phyloP scores from a whole-genome alignment of 768 basidiomycete species.

The Asterophora parasitica region DNA sequence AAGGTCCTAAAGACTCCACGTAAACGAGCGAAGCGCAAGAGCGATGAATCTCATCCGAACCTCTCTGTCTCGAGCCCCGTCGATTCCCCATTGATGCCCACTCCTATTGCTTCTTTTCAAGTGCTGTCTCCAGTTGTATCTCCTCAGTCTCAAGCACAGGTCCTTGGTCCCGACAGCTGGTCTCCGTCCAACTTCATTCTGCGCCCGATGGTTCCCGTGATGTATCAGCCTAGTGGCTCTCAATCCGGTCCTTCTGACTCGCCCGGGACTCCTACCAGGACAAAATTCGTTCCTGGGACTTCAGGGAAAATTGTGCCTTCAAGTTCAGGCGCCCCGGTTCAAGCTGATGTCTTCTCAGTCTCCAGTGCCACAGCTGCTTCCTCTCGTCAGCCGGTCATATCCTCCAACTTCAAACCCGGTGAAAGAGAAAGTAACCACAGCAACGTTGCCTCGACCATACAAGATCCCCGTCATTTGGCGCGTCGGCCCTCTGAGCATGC shows the following conservation, averaged over 20 bases:
- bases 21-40: slow-evolving; percentile 1
- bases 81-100: neutral
- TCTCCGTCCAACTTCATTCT: slow-evolving; percentile 14
- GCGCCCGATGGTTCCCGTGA: slow-evolving; percentile 11
- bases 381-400: neutral
- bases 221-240: slow-evolving; percentile 6
- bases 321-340: neutral
- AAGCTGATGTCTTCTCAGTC: neutral
- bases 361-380: neutral
- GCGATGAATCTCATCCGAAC: neutral
- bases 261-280: neutral
- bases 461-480: neutral
- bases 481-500: neutral
- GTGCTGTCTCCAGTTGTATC: neutral
- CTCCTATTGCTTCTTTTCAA: slow-evolving; percentile 6
- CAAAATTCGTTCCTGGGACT: neutral
- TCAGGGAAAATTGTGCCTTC: neutral
- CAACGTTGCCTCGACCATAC: neutral
- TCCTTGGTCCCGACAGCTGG: neutral
- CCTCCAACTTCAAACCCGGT: neutral
- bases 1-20: neutral
- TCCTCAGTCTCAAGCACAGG: neutral
- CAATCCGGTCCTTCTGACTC: neutral
- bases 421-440: neutral
- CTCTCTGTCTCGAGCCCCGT: slow-evolving; percentile 4